phyloP scores from a whole-genome alignment of 805 yeast genomes.

The Yarrowia divulgata region DNA sequence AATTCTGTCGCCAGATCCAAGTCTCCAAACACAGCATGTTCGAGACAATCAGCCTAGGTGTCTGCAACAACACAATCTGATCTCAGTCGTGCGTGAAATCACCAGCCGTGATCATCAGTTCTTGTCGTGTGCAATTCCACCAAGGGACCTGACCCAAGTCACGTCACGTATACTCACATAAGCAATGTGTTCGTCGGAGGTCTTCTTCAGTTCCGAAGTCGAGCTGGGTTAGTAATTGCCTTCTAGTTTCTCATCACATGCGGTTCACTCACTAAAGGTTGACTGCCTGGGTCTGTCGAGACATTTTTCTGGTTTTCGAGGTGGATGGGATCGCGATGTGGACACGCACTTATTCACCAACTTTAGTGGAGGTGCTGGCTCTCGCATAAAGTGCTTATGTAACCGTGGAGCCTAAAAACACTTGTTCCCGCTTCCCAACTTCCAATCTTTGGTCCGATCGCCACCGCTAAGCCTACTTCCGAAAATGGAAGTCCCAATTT shows the following conservation, averaged over 20 bases:
- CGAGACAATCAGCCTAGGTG: too few species aligned
- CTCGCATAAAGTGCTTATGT: constrained; percentile 12
- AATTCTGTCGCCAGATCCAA: too few species aligned
- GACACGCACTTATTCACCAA: constrained; percentile 35
- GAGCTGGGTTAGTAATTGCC: constrained; percentile 45
- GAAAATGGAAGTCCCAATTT: not conserved
- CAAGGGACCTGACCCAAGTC: too few species aligned
- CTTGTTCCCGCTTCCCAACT: not conserved
- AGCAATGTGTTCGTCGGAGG: constrained; percentile 49
- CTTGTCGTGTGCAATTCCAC: too few species aligned
- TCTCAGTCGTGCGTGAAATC: too few species aligned
- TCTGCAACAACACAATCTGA: too few species aligned
- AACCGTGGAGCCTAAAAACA: not conserved
- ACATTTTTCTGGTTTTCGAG: constrained; percentile 8
- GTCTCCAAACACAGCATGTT: too few species aligned
- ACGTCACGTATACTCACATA: constrained; percentile 41
- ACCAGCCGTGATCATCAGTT: too few species aligned
- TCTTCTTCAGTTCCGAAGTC: constrained; percentile 47
- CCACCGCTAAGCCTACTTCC: not conserved
- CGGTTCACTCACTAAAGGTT: constrained; percentile 43
- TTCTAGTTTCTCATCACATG: too few species aligned
- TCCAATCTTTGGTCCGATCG: not conserved
- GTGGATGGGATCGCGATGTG: constrained; percentile 29
- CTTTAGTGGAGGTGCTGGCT: constrained; percentile 5
- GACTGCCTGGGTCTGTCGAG: constrained; percentile 39